phyloP scores from a whole-genome alignment of 2,329 filamentous ascomycete genomes.

The Escovopsis weberi region DNA sequence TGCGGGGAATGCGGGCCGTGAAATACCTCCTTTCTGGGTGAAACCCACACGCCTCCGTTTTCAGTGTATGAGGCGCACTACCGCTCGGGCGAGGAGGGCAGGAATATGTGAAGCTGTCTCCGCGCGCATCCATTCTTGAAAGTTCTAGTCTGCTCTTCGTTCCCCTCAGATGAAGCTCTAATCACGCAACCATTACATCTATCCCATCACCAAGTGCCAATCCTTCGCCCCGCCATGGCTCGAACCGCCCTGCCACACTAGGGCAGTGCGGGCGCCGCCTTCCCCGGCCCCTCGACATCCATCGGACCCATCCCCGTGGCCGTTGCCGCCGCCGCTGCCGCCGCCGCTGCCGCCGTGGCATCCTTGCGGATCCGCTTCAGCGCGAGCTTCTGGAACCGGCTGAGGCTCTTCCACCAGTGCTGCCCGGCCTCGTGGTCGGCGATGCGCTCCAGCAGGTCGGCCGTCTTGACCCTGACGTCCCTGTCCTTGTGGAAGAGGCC shows the following conservation, averaged over 20 bases:
- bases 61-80: too few relatives aligned
- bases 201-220: too few relatives aligned
- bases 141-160: background rate
- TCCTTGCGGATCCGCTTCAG: slow-evolving; percentile 66
- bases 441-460: slow-evolving; percentile 69
- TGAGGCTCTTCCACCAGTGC: slow-evolving; percentile 82
- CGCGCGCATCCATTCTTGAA: background rate
- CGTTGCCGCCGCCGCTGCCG: too few relatives aligned
- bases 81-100: too few relatives aligned
- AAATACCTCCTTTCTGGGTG: too few relatives aligned
- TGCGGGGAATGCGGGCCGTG: too few relatives aligned
- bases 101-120: too few relatives aligned
- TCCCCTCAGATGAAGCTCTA: too few relatives aligned
- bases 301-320: slow-evolving; percentile 8
- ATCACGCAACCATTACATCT: too few relatives aligned
- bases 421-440: slow-evolving; percentile 77
- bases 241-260: too few relatives aligned
- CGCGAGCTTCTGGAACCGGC: slow-evolving; percentile 76
- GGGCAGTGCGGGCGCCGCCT: slow-evolving; percentile 18
- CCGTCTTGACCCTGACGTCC: slow-evolving; percentile 63
- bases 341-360: slow-evolving; percentile 26
- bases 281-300: slow-evolving; percentile 32
- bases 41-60: too few relatives aligned
- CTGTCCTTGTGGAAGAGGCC: slow-evolving; percentile 82
- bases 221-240: too few relatives aligned